Base-by-base conservation (phyloP, 2,329 filamentous ascomycete species). In the Exophiala bonariae region DNA sequence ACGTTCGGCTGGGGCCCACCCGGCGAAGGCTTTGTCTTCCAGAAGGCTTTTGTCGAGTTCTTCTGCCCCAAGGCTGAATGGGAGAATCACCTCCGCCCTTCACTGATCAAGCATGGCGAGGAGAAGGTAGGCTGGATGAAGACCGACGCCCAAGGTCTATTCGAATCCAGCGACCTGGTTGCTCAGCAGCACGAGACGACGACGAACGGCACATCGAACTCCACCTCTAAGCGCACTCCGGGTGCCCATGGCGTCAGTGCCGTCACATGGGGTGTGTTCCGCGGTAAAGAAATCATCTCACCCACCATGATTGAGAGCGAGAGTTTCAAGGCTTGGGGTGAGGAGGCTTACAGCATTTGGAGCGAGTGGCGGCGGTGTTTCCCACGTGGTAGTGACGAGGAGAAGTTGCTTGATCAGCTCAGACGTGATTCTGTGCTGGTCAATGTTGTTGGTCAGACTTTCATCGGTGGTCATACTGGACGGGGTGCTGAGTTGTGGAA, bases 1-100 rank as follows among this genome's bases (percentile, higher is more conserved):
- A 81, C 88, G 16, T 96, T 95, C 61, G 93, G 93, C 54, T 99
- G 93, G 93, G 93, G 93, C 1, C 93, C 93, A 0, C 81, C 80
- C 40, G 85, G 91, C 23, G 70, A 73, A 60, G 93, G 93, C 14
- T 97, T 95, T 66, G 90, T 97, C 38, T 99, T 96, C 74, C 93
- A 99, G 64, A 99, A 97, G 70, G 87, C 92, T 0, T 99, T 99
- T 67, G 90, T 99, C 41, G 93, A 99, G 67, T 89, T 97, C 71
- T 99, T 99, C 76, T 73, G 95, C 48, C 84, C 91, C 0, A 71
- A 76, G 0, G 67, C 78, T 0, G 87, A 92, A 65, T 97, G 90
- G 84, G 67, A 72, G 13, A 65, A 57, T 3, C 61, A 66, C 1
- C 76, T 99, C 23, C 79, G 80, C 54, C 75, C 77, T 3, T 79